Evolutionary conservation across 2,329 filamentous ascomycete genomes (phyloP), one percentile per base, ranked within the genome.

Genomic region (Phoma sp.): DNA sequence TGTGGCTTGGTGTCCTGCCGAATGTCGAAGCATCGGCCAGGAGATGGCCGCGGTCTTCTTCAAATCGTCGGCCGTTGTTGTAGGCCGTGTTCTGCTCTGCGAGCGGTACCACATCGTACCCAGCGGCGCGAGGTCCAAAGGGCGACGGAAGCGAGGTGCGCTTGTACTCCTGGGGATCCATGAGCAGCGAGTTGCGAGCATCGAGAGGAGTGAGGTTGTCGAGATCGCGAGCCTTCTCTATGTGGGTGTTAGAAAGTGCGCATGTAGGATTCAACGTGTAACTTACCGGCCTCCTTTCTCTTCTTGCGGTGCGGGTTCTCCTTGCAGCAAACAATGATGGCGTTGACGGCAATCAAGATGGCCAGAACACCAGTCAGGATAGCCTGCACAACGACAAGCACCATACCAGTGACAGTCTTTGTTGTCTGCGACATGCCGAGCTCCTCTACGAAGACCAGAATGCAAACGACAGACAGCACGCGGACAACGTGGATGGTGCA

Each of bases 381-480:
- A 0, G 91, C 91, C 77, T 99, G 95, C 5, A 98, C 84, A n/a
- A 88, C 91, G 63, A 98, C 95, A 55, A 99, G 83, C 15, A 92
- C 91, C n/a, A 98, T 86, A 51, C 95, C 95, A 15, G 91, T 94
- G 44, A 98, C 85, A 0, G 95, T 98, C 80, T 97, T 92, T 9
- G 94, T 97, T 9, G 93, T 96, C 76, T 97, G 88, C 6, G 87
- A 84, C 64, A 99, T 88, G 53, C 90, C 91, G 49, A 99, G 87
- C 77, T 98, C 89, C 72, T 98, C 90, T 25, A 98, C 94, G 68
- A 98, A 99, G 46, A 98, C 82, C 62, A 99, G 79, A 65, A 98
- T 91, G 78, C 93, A 96, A 50, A 86, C 83, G 6, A 97, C 90
- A 0, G 94, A 97, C 45, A 97, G 79, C 12, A 96, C 89, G 38